These are phyloP conservation scores for Apiospora phragmitis DNA, from an alignment of 2,329 filamentous ascomycete genomes.

Conservation along the genomic window DNA sequence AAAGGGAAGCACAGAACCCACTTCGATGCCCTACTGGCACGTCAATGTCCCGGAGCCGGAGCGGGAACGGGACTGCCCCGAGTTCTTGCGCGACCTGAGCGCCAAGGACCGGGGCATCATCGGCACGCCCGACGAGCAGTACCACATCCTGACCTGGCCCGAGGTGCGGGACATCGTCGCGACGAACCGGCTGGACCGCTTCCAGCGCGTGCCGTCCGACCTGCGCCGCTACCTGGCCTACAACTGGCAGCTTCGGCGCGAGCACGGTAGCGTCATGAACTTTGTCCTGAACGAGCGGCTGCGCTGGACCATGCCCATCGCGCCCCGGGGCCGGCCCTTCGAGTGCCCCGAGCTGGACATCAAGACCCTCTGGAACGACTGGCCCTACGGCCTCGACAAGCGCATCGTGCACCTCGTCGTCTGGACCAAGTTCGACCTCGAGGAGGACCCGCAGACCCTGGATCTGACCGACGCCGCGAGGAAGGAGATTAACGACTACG, in stretches of 20 bases:
- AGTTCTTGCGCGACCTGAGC: conserved; percentile 63
- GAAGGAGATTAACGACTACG: conserved; percentile 68
- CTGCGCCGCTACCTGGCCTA: conserved; percentile 77
- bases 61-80: conserved; percentile 68
- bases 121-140: conserved; percentile 67
- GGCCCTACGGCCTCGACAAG: conserved; percentile 84
- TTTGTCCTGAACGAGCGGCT: conserved; percentile 74
- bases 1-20: conserved; percentile 38
- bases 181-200: conserved; percentile 70
- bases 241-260: conserved; percentile 59
- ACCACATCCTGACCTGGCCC: conserved; percentile 66
- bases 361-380: conserved; percentile 85
- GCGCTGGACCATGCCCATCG: conserved; percentile 59
- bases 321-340: conserved; percentile 40
- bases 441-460: conserved; percentile 64
- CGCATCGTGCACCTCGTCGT: conserved; percentile 83
- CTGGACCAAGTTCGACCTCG: conserved; percentile 86
- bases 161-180: conserved; percentile 63
- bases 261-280: conserved; percentile 75
- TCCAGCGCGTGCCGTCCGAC: conserved; percentile 76
- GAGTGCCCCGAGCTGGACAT: conserved; percentile 52
- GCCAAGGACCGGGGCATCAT: conserved; percentile 72
- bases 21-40: conserved; percentile 72
- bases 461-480: conserved; percentile 67
- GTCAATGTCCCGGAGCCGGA: conserved; percentile 69